Evolutionary conservation across 129 eudicot genomes (phyloP).

Genomic region (Deinandra increscens): DNA sequence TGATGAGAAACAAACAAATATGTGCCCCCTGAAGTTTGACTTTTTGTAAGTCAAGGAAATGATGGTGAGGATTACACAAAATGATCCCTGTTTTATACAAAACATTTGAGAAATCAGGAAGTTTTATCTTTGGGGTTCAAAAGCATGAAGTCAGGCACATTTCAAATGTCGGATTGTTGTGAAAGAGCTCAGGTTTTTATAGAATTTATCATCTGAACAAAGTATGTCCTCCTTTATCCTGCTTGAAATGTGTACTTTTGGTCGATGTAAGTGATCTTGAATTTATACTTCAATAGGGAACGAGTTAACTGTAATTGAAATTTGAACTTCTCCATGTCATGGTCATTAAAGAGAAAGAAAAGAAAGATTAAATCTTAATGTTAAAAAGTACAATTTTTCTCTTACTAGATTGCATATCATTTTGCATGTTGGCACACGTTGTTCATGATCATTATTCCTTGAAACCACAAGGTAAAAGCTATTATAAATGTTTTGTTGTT

Average conservation of each 20-base stretch:
- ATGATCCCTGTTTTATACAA: conserved; percentile 7
- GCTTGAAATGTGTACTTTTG: conserved; percentile 21
- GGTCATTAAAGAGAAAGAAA: conserved; percentile 18
- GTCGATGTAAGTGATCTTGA: conserved; percentile 16
- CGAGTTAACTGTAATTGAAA: conserved; percentile 3
- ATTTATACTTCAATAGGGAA: conserved; percentile 8
- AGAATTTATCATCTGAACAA: conserved; percentile 11
- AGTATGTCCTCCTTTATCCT: conserved; percentile 19
- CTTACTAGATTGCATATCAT: background rate
- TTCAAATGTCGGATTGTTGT: conserved; percentile 18
- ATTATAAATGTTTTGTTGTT: background rate
- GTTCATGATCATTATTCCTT: background rate
- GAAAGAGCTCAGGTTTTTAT: conserved; percentile 8
- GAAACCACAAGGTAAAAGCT: background rate
- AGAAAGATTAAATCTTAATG: background rate
- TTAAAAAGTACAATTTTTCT: background rate
- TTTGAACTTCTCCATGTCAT: conserved; percentile 9
- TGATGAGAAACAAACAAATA: conserved; percentile 58
- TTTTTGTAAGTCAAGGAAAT: background rate
- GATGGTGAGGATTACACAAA: background rate
- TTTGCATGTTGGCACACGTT: background rate
- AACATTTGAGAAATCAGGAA: conserved; percentile 13
- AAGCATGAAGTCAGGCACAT: conserved; percentile 19
- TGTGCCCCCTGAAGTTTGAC: conserved; percentile 41
- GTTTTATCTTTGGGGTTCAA: conserved; percentile 5